Evolutionary conservation across 2,329 filamentous ascomycete species (phyloP), one percentile per base, ranked within the genome.

Genomic region (Lecanicillium sp.): DNA sequence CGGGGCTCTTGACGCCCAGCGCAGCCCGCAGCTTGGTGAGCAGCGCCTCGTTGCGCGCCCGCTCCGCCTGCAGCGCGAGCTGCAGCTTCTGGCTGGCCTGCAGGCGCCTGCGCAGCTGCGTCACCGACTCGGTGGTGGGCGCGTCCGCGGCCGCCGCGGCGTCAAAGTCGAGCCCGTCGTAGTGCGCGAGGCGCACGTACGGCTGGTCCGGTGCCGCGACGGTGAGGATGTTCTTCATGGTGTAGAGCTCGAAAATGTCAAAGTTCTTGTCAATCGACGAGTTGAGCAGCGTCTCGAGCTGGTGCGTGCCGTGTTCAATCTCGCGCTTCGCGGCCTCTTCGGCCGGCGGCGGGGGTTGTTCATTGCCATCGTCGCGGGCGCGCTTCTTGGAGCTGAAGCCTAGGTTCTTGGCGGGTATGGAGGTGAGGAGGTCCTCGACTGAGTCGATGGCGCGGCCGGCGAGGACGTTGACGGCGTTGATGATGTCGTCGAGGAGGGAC

Each of bases 401-500:
- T 25, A 98, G 76, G 12, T 78, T 72, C 18, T 81, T 71, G 0
- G 89, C 84, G 2, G 84, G 77, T 3, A 84, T 81, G 36, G 74
- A 74, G 35, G 87, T 70, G 15, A 98, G 79, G 2, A 87, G 86
- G 40, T 79, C 77, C 62, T 97, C 92, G 48, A 97, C 80, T 44
- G 84, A 87, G 53, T 87, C 86, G 53, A 95, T 81, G 39, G 87
- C 89, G 59, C 84, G 84, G 63, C 94, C 92, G 54, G 92, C 84
- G 53, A 96, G 77, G 54, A 90, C 86, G 68, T 97, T 98, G 61
- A 96, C 80, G 40, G 84, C 85, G 69, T 97, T 96, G 68, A 97
- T 95, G 52, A 97, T 89, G 65, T 97, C 90, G 76, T 98, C 92
- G 55, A 98, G 84, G 30, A 98, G 78, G 44, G 85, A 85, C 89